Base-by-base conservation (phyloP, 371 early-diverging fungal species). In the Chytridium lagenaria region DNA sequence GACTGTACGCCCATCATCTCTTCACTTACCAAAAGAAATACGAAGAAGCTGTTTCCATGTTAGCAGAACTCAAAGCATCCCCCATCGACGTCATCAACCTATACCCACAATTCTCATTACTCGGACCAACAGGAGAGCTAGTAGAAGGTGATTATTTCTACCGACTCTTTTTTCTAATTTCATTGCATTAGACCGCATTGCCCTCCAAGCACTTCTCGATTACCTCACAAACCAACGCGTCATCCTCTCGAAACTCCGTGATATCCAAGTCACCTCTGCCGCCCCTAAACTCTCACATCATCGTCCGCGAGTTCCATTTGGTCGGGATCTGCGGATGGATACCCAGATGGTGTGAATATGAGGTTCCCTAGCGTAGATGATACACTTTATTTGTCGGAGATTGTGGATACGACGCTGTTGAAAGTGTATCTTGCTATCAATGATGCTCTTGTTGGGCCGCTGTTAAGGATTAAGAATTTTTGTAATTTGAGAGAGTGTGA, bases 331-430 rank as follows among this genome's bases (percentile, higher is more conserved):
- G 66, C 64, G 30, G 69, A 50, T 36, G 38, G 52, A 22, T 38
- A 49, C 50, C n/a, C 63, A 37, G 65, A 69, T 31, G 65, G 68
- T 7, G 49, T 50, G 33, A 68, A 51, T 36, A 68, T 68, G 68
- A 3, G 52, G 28, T 68, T 51, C 36, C 68, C 68, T 10, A 50
- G 51, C 49, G 68, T 70, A 1, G 83, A 85, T 2, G 88, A 90
- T 36, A 77, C 81, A 16, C 50, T 78, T 0, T 81, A 79, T 23
- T 71, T 93, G 71, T 87, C 92, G 0, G 84, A 90, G 57, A 76
- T 94, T n/a, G 93, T 96, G 0, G 98, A 98, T 71, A 97, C 97
- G 0, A 89, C 94, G 0, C 78, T 98, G 51, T 81, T 98, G 28
- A 94, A 93, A 76, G 89, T 92, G 0, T 96, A 95, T 76, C 82